Evolutionary conservation across 2,329 filamentous ascomycete genomes (phyloP), one percentile per base, ranked within the genome.

Genomic region (Hortaea sp.): DNA sequence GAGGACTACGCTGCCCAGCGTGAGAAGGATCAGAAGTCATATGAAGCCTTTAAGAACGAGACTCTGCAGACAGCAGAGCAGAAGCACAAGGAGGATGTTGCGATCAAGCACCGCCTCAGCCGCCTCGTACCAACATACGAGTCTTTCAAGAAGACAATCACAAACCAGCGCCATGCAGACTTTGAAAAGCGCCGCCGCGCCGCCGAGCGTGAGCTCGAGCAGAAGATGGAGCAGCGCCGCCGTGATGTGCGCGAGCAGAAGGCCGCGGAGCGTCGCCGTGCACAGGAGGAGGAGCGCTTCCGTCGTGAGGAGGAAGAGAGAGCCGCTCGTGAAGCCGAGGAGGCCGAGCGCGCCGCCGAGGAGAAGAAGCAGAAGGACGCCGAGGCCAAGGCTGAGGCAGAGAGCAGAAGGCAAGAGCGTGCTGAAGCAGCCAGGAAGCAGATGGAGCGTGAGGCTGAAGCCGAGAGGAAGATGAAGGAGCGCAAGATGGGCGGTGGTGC

Each of bases 131-230:
- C 82, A n/a, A 68, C 76, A 45, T 98, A 95, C 70, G 88, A 92
- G 66, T 70, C 72, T 7, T 97, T 95, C 78, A 82, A 85, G 62
- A 75, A 82, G 55, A 81, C 82, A 41, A 80, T 98, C 45, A 85
- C 86, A 51, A 84, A 92, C 67, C 84, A 88, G 63, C 86, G 90
- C 58, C 87, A 88, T 63, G 85, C 94, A 58, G 88, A 97, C 68
- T 98, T 97, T 57, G 92, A 97, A 76, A 90, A 85, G 73, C 85
- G 89, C 54, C 86, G 86, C 63, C 88, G 85, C 66, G 83, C 87
- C 61, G 92, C 92, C 30, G 88, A 97, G 74, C 82, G 84, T 54
- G 92, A 98, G 65, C 78, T 97, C 48, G 86, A 97, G 73, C 85
- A 84, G 68, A 88, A 94, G 72, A 94, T 95, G 69, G 79, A 83